Base-by-base conservation (phyloP, 352 stramenopile genomes). In the Paralagenidium karlingii region DNA sequence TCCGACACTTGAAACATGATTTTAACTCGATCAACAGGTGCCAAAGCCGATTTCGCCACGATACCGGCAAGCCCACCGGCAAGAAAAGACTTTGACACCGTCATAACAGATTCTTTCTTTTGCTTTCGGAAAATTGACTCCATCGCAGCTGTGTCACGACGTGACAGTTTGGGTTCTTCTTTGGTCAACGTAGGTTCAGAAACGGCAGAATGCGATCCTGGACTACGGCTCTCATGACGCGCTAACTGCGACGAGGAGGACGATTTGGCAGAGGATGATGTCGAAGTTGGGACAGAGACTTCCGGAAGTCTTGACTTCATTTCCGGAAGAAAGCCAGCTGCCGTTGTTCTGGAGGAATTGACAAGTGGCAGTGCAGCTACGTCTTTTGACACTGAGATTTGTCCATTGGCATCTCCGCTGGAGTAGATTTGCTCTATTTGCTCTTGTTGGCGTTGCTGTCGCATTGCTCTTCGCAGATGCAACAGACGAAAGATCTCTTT, bases 1-100 rank as follows among this genome's bases (percentile, higher is more conserved):
- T 84, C 74, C 25, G 66, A 80, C 29, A 90, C 76, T 48, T 93
- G 79, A 36, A 93, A 90, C 28, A 93, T 43, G 19, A 93, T 81
- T 45, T 93, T 93, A 12, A 93, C 56, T 19, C 79, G 73, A 30
- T 93, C 79, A 29, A 88, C 54, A 0, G 79, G 79, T 0, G 79
- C 75, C 22, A 93, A 46, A 10, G 56, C 27, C 15, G 76, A 88
- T 45, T 90, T 89, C 38, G 79, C 77, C 4, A 70, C 58, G 41
- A 87, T 85, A 0, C 79, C 79, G 0, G 79, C 76, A 10, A 75
- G 48, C 0, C 76, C 74, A 1, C 79, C 79, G 1, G 74, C 76
- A 16, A 89, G 24, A 38, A 93, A 90, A 10, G 73, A 88, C 57
- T 88, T 91, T 45, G 78, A 87, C 15, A 84, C 57, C 1, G 63